phyloP scores from a whole-genome alignment of 1,284 basidiomycete genomes.

The Rhodofomes roseus region DNA sequence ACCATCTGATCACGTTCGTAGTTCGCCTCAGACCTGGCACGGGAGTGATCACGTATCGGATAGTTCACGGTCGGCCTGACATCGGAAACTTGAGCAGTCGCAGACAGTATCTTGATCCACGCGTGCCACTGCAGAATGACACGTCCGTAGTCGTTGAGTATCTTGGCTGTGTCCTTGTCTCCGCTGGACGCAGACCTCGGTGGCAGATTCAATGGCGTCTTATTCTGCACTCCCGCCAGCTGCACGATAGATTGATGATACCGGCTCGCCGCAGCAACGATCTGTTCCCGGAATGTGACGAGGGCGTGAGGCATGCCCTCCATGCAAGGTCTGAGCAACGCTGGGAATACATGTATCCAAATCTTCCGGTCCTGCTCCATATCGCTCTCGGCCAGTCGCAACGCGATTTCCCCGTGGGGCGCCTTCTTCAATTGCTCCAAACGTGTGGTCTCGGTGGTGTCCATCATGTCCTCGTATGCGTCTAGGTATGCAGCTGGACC shows the following conservation, averaged over 20 bases:
- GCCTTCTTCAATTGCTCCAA: constrained; percentile 62
- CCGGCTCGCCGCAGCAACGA: constrained; percentile 62
- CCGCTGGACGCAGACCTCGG: constrained; percentile 33
- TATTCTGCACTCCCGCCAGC: constrained; percentile 60
- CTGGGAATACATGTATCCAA: constrained; percentile 70
- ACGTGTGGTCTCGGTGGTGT: constrained; percentile 52
- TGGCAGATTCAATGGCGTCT: constrained; percentile 41
- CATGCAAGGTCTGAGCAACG: constrained; percentile 53
- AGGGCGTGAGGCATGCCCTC: constrained; percentile 44
- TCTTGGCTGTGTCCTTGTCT: constrained; percentile 49
- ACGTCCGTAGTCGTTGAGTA: constrained; percentile 59
- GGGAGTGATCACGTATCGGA: constrained; percentile 62
- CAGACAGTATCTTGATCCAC: constrained; percentile 82
- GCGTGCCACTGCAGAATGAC: constrained; percentile 85
- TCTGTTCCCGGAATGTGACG: constrained; percentile 52
- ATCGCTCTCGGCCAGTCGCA: constrained; percentile 66
- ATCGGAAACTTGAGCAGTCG: constrained; percentile 73
- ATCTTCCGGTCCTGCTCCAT: constrained; percentile 61
- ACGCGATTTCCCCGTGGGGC: constrained; percentile 45
- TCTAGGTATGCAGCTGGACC: constrained; percentile 44
- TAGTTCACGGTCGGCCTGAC: constrained; percentile 50
- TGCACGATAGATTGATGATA: constrained; percentile 67
- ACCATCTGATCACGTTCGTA: constrained; percentile 74
- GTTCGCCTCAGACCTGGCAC: constrained; percentile 68
- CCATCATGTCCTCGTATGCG: constrained; percentile 66